Base-by-base conservation (phyloP, 139 green algal genomes). In the Microglena sp. region DNA sequence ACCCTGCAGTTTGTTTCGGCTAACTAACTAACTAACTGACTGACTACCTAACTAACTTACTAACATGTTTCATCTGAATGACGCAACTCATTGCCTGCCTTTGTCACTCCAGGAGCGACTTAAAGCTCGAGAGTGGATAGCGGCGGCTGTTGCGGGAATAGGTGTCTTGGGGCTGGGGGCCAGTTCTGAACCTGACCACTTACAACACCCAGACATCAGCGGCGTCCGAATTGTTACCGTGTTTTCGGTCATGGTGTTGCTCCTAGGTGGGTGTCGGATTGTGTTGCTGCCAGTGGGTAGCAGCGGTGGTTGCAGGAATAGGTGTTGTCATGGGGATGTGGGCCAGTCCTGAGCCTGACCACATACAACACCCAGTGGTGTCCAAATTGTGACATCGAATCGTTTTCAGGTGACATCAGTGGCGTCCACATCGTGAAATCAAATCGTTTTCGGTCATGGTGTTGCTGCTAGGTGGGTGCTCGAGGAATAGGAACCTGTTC, bases 311-410 rank as follows among this genome's bases (percentile, higher is more conserved):
- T 0, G 78, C 82, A 0, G 67, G 64, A 21, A 3, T 66, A 0
- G 87, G 87, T n/a, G n/a, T n/a, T 24, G 86, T 87, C 8, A 43
- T 89, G 15, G 80, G 70, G 1, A 61, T 94, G 50, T 85, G 87
- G 0, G 56, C 59, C 30, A 78, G 72, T 24, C 55, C 71, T 27
- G 70, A 74, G 70, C 44, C 33, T 0, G 30, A 45, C 31, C 60
- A 60, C 58, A 18, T 35, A 30, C 60, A 73, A 5, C 66, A 69
- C 54, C 61, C 4, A 58, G 33, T 28, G n/a, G 58, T 1, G 33
- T 27, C 35, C 43, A 59, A 11, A 45, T 73, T 26, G 58, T 73
- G 32, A 27, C 28, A n/a, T n/a, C n/a, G n/a, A n/a, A n/a, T n/a
- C n/a, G n/a, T n/a, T n/a, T n/a, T n/a, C n/a, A n/a, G n/a, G n/a